A percentile compares a stretch with the other conserved stretches of the same genome.
These are phyloP conservation scores for Globisporangium parvum DNA, from an alignment of 352 stramenopile species.

Conservation along the genomic window DNA sequence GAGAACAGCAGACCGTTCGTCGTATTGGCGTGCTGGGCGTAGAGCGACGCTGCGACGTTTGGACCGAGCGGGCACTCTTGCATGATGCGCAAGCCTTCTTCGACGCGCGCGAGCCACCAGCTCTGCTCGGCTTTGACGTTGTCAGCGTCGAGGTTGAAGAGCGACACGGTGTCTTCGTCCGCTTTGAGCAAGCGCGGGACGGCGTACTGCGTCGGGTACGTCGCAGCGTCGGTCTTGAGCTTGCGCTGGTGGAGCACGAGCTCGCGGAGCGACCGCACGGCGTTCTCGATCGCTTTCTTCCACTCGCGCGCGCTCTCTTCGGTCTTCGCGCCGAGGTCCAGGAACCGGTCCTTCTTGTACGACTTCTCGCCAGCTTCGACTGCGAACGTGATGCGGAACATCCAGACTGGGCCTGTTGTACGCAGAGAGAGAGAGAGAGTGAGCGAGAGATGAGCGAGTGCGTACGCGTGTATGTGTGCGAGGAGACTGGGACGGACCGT, in stretches of 20 bases:
- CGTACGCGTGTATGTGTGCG: background rate
- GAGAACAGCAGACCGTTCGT: constrained; percentile 72
- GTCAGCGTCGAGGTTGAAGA: constrained; percentile 85
- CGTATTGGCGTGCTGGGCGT: constrained; percentile 71
- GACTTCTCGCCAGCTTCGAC: constrained; percentile 73
- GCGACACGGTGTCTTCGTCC: constrained; percentile 77
- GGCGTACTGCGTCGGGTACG: constrained; percentile 59
- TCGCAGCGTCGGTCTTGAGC: constrained; percentile 69
- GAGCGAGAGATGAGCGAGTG: too few species aligned
- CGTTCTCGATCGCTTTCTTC: constrained; percentile 76
- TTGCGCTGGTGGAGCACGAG: constrained; percentile 69
- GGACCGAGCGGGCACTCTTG: constrained; percentile 81
- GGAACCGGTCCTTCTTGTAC: constrained; percentile 86
- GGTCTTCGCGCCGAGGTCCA: constrained; percentile 83
- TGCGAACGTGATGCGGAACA: constrained; percentile 87
- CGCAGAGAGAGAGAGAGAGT: too few species aligned
- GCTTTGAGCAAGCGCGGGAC: constrained; percentile 64
- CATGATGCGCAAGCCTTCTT: constrained; percentile 79
- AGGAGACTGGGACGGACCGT: constrained; percentile 23
- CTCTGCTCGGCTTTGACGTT: constrained; percentile 78
- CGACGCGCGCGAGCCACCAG: constrained; percentile 81
- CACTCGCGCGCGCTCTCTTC: constrained; percentile 76
- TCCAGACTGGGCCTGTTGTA: constrained; percentile 58
- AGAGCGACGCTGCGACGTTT: constrained; percentile 72
- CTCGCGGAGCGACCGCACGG: constrained; percentile 68